A percentile compares a stretch with the other conserved stretches of the same genome.
Evolutionary conservation across 305 asterid genomes (phyloP).

Genomic region (Fraxinus floribunda): DNA sequence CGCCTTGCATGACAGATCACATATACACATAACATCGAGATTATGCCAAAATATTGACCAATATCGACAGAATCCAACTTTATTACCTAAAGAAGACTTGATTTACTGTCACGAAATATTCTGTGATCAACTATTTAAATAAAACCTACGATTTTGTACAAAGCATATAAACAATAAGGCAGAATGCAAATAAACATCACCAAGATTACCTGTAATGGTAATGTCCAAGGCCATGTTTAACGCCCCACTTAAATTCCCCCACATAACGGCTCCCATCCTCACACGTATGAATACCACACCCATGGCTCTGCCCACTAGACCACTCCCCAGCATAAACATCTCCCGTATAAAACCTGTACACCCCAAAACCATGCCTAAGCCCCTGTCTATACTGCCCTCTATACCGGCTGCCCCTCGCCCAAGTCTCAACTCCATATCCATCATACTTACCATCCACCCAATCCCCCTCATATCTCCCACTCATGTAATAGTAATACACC

Average conservation of each 20-base stretch:
- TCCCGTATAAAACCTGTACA: slow-evolving; percentile 86
- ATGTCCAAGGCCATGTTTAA: slow-evolving; percentile 92
- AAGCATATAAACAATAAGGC: background rate
- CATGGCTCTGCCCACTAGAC: slow-evolving; percentile 95
- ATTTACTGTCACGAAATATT: background rate
- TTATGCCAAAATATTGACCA: background rate
- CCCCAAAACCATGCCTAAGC: slow-evolving; percentile 91
- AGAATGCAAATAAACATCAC: slow-evolving; percentile 10
- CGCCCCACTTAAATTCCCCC: slow-evolving; percentile 94
- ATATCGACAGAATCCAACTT: background rate
- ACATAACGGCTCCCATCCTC: slow-evolving; percentile 85
- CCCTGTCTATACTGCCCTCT: slow-evolving; percentile 91
- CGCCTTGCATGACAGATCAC: slow-evolving; percentile 8
- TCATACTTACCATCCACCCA: slow-evolving; percentile 94
- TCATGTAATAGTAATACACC: slow-evolving; percentile 92
- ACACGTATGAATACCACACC: slow-evolving; percentile 84
- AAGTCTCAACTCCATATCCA: slow-evolving; percentile 87
- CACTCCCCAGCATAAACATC: slow-evolving; percentile 96
- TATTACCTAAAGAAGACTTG: background rate
- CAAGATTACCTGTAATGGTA: slow-evolving; percentile 76
- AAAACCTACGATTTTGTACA: slow-evolving; percentile 12
- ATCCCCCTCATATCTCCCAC: slow-evolving; percentile 94
- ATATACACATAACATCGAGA: background rate
- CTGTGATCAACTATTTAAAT: background rate
- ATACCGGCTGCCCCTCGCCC: slow-evolving; percentile 90